phyloP scores from a whole-genome alignment of 768 basidiomycete species.

The Podaxis mareebaensis region DNA sequence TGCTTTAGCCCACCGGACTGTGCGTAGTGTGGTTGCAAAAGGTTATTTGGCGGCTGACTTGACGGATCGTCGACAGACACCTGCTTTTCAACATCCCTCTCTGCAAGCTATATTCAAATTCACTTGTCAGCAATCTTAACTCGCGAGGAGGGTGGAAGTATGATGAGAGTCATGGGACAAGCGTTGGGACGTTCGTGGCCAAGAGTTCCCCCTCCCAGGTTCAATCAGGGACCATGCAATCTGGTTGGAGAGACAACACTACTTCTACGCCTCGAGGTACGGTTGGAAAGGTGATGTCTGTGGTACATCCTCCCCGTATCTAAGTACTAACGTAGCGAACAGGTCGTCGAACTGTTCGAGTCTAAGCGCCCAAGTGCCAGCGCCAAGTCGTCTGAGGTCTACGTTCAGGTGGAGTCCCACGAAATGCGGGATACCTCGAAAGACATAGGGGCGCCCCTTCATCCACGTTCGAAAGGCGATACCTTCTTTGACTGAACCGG shows the following conservation, averaged over 20 bases:
- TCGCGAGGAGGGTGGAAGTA: conserved; percentile 32
- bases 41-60: not conserved
- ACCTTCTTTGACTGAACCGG: too few relatives aligned
- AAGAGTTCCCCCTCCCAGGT: not conserved
- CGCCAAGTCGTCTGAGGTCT: not conserved
- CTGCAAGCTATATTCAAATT: conserved; percentile 43
- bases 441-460: not conserved
- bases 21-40: not conserved
- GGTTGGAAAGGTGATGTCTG: not conserved
- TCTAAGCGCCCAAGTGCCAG: not conserved
- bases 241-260: not conserved
- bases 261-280: not conserved
- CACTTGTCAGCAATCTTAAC: conserved; percentile 39
- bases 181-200: not conserved
- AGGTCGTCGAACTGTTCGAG: not conserved
- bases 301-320: not conserved
- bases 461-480: not conserved
- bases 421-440: not conserved
- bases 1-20: not conserved
- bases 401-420: not conserved
- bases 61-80: conserved; percentile 26
- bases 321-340: not conserved
- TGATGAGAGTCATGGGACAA: not conserved
- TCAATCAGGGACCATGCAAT: too few relatives aligned
- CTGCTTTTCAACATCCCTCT: conserved; percentile 38